Base-by-base conservation (phyloP, 805 yeast species). In the Maudiozyma bulderi region DNA sequence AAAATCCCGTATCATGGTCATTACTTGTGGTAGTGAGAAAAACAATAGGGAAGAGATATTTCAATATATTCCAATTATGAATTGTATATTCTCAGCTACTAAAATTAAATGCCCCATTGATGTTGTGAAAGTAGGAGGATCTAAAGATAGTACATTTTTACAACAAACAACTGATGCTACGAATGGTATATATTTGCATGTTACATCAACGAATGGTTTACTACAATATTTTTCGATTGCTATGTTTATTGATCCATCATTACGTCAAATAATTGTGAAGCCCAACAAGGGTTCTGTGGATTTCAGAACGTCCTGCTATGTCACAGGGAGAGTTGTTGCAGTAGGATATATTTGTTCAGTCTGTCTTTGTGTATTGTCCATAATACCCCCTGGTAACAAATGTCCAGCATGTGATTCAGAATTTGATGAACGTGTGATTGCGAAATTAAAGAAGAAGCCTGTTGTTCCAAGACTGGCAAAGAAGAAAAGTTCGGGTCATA, bases 161-260 rank as follows among this genome's bases (percentile, higher is more conserved):
- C 98, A 93, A 62, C 99, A 93, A 62, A 96, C 98, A 0, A 78
- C 95, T 0, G 99, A 93, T 68, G 88, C 96, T 8, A 91, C 99
- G 0, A 79, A 82, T 55, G 99, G 99, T 3, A 81, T 89, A 1
- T 93, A 91, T 61, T 71, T 91, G 50, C 72, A 73, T 41, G 75
- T 91, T 26, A 74, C 74, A 3, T 76, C 82, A 49, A 84, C 91
- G 0, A 68, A 72, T 42, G 98, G 96, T 0, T 68, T 93, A 41
- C 78, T 90, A 2, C 97, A 91, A 61, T 86, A 87, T 56, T 72
- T 93, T 34, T 63, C 81, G 3, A 84, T 95, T 3, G 93, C 96
- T 1, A 81, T 85, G 67, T 82, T 86, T 56, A 80, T 91, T 8
- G 97, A 90, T 57, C 96, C 98, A 0, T 75, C 84, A 11, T 69